Evolutionary conservation across 192 early-diverging fungal genomes (phyloP).

Genomic region (Backusella luteola): DNA sequence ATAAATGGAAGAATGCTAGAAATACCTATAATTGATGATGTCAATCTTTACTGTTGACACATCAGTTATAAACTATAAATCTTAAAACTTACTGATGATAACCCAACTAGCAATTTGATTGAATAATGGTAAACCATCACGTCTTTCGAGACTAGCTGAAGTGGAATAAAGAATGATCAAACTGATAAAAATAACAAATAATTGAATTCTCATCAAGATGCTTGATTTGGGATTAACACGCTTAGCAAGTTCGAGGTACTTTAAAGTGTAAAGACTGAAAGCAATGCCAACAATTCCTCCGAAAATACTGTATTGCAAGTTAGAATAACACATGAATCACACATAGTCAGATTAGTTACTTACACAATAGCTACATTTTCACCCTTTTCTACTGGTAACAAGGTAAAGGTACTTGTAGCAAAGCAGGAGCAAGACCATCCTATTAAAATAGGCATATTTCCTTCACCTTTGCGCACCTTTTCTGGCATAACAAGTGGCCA

Average conservation of each 20-base stretch:
- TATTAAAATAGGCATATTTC: conserved; percentile 44
- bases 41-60: neutral
- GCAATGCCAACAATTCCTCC: conserved; percentile 42
- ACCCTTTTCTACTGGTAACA: conserved; percentile 86
- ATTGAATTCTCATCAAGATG: conserved; percentile 5
- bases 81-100: conserved; percentile 51
- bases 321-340: conserved; percentile 5
- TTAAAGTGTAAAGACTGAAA: conserved; percentile 16
- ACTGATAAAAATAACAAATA: conserved; percentile 48
- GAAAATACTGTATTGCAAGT: conserved; percentile 28
- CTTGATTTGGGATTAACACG: conserved; percentile 1
- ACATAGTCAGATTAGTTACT: conserved; percentile 1
- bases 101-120: conserved; percentile 69
- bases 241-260: neutral
- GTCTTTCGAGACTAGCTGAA: conserved; percentile 50
- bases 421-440: conserved; percentile 71
- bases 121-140: conserved; percentile 63
- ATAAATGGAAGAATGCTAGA: conserved; percentile 60
- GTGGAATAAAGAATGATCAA: conserved; percentile 64
- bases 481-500: conserved; percentile 66
- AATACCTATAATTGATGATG: conserved; percentile 31
- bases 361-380: conserved; percentile 72
- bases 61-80: neutral
- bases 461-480: conserved; percentile 36
- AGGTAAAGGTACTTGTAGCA: conserved; percentile 77